Evolutionary conservation across 345 rosid genomes (phyloP), one percentile per base, ranked within the genome.

Genomic region (Orychophragmus violaceus): DNA sequence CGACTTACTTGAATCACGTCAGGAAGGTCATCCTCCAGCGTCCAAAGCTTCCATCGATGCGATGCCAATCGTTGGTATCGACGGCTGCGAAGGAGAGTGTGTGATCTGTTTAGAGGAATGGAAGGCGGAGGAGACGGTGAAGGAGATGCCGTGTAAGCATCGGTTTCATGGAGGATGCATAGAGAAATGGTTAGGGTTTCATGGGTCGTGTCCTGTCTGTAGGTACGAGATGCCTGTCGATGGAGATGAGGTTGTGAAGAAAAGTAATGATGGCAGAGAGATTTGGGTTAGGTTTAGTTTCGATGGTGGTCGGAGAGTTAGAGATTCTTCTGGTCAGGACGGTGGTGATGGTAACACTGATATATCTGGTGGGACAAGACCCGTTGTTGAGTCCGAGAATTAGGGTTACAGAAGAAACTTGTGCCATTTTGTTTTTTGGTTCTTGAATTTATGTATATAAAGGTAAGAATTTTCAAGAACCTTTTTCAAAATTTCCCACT

Each of bases 141-240:
- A 77, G 79, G 93, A 82, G 82, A 89, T 92, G 93, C 89, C 93
- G 6, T 87, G 95, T 57, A 82, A 80, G 76, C 95, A 86, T 57
- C 76, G 76, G 83, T 89, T 92, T 64, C 96, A 89, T 68, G 83
- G 79, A 5, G 69, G 65, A 4, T 92, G 98, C 67, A 75, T 92
- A 59, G 84, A 83, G 67, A 82, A 80, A 78, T 89, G 96, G 98
- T 44, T 92, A 57, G 81, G 76, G 82, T 39, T 85, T 55, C 91
- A 81, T 72, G 89, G 96, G 21, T 79, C 85, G 2, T 92, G 96
- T 77, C 98, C 98, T 54, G 84, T 92, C 70, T 87, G 95, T 61
- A 84, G 93, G 77, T 86, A 73, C 49, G 74, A 78, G 80, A 82
- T 86, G 93, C 95, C 96, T 64, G 88, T 77, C 45, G 91, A 84